A percentile compares a stretch with the other conserved stretches of the same genome.
Evolutionary conservation across 306 rosid genomes (phyloP).

Genomic region (Sechiopsis laciniata): DNA sequence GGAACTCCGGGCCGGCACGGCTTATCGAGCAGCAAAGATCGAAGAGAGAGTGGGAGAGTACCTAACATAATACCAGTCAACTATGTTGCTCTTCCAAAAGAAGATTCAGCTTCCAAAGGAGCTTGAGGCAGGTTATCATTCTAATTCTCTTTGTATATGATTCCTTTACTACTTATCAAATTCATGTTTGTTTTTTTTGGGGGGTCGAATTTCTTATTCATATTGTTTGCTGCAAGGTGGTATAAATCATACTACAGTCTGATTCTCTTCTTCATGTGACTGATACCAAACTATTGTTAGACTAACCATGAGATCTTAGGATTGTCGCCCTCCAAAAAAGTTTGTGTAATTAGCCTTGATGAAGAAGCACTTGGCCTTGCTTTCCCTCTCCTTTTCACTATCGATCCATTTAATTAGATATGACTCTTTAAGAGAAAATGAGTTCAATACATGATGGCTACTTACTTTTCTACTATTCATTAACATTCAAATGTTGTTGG

Average conservation of each 20-base stretch:
- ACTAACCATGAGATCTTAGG: constrained; percentile 17
- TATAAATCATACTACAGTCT: background rate
- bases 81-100: constrained; percentile 82
- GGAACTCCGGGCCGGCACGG: constrained; percentile 48
- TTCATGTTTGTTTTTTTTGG: background rate
- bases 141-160: constrained; percentile 15
- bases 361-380: background rate
- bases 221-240: background rate
- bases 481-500: too few relatives aligned
- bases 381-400: background rate
- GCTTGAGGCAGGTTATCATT: constrained; percentile 15
- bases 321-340: background rate
- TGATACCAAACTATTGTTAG: constrained; percentile 10
- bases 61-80: constrained; percentile 52
- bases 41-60: constrained; percentile 54
- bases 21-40: constrained; percentile 46
- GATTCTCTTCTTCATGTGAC: constrained; percentile 1
- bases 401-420: background rate
- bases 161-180: background rate
- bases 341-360: background rate
- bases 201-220: constrained; percentile 6
- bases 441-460: too few relatives aligned
- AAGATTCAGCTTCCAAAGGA: constrained; percentile 41
- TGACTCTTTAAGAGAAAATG: too few relatives aligned
- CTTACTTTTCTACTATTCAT: too few relatives aligned